These are phyloP conservation scores for Casuarina cunninghamiana DNA, from an alignment of 306 rosid species.

Conservation along the genomic window DNA sequence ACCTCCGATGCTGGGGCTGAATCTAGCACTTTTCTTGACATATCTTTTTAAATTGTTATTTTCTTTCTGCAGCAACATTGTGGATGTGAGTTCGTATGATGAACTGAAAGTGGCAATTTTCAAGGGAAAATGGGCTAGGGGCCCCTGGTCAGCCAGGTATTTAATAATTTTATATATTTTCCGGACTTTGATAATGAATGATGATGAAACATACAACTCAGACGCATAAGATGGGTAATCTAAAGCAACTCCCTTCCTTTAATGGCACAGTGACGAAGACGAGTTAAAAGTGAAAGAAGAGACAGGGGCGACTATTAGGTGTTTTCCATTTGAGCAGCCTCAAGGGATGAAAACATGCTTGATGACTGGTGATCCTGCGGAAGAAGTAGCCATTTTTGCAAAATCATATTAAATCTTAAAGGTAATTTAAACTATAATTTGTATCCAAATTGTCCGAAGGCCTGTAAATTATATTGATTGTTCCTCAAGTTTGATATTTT, in stretches of 20 bases:
- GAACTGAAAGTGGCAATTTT: slow-evolving; percentile 89
- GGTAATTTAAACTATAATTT: slow-evolving; percentile 20
- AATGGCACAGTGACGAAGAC: slow-evolving; percentile 62
- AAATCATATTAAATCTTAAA: slow-evolving; percentile 62
- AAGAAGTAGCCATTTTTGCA: slow-evolving; percentile 91
- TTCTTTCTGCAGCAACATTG: slow-evolving; percentile 63
- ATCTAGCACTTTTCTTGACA: background rate
- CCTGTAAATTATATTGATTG: slow-evolving; percentile 27
- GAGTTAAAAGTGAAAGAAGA: slow-evolving; percentile 93
- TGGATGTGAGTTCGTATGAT: slow-evolving; percentile 80
- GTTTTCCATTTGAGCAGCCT: slow-evolving; percentile 90
- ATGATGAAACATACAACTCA: slow-evolving; percentile 3
- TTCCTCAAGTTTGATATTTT: slow-evolving; percentile 14
- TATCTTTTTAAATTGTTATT: slow-evolving; percentile 10
- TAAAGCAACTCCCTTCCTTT: slow-evolving; percentile 9
- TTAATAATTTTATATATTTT: slow-evolving; percentile 1
- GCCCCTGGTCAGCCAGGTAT: slow-evolving; percentile 99
- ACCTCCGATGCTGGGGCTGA: background rate
- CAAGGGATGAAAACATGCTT: slow-evolving; percentile 66
- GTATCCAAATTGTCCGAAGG: slow-evolving; percentile 13
- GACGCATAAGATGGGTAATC: slow-evolving; percentile 22
- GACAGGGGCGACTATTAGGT: slow-evolving; percentile 95
- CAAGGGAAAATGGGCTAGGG: slow-evolving; percentile 97
- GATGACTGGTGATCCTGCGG: slow-evolving; percentile 83
- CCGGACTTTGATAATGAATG: background rate